phyloP scores from a whole-genome alignment of 495 filamentous ascomycete species.

The Penicillium daleae region DNA sequence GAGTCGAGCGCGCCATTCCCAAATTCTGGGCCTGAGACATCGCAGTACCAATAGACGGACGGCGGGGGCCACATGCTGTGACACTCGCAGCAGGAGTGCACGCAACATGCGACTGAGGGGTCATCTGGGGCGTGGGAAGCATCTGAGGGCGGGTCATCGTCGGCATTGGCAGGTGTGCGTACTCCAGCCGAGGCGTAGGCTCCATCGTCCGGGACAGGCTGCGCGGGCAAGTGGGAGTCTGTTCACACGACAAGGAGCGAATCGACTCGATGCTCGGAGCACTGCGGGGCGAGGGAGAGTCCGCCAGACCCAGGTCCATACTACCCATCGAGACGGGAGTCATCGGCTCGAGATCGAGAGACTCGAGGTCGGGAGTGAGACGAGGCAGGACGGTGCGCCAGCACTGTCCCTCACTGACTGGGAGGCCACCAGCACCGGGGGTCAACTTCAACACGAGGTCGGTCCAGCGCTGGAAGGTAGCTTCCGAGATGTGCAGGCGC shows the following conservation, averaged over 20 bases:
- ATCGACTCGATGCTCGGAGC: slow-evolving; percentile 28
- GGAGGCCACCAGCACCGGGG: slow-evolving; percentile 51
- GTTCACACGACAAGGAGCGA: slow-evolving; percentile 37
- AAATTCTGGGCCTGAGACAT: slow-evolving; percentile 75
- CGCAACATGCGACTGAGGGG: slow-evolving; percentile 72
- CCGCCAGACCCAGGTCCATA: slow-evolving; percentile 34
- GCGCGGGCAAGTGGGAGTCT: slow-evolving; percentile 48
- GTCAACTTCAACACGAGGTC: slow-evolving; percentile 88
- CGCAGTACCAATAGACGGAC: slow-evolving; percentile 74
- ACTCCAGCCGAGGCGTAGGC: slow-evolving; percentile 47
- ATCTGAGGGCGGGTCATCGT: slow-evolving; percentile 64
- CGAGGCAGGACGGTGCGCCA: slow-evolving; percentile 80
- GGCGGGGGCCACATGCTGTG: slow-evolving; percentile 54
- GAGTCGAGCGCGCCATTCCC: slow-evolving; percentile 65
- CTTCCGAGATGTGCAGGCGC: slow-evolving; percentile 90
- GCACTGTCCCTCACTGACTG: slow-evolving; percentile 45
- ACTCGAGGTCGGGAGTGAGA: slow-evolving; percentile 69
- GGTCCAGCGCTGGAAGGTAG: slow-evolving; percentile 86
- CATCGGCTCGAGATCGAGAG: slow-evolving; percentile 38
- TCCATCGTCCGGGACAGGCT: slow-evolving; percentile 63
- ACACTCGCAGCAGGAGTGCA: slow-evolving; percentile 92
- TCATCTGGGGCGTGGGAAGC: slow-evolving; percentile 78
- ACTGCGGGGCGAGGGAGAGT: slow-evolving; percentile 44
- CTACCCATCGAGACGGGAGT: slow-evolving; percentile 35
- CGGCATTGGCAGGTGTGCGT: slow-evolving; percentile 44